Base-by-base conservation (phyloP, 805 yeast genomes). In the Saturnispora sekii region DNA sequence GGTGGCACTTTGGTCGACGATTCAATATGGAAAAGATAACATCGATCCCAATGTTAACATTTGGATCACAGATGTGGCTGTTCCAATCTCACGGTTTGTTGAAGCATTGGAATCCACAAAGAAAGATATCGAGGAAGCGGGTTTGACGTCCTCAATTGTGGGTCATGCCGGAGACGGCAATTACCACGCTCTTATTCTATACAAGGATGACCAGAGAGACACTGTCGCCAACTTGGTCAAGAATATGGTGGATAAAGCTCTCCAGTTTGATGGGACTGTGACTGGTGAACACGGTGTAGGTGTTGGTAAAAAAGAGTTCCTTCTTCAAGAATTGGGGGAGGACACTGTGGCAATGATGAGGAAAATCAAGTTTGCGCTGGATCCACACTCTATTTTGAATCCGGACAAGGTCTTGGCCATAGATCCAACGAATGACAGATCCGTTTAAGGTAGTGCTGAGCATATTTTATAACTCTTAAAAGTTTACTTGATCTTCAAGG, bases 111-210 rank as follows among this genome's bases (percentile, higher is more conserved):
- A 70, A 33, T 79, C 74, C 45, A 80, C 90, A 2, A 75, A 82
- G 54, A 68, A 70, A 7, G 86, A 85, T 54, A 72, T 86, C 62
- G 70, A 65, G 14, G 55, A 64, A 5, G 70, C 74, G 32, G 88
- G 87, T 0, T 65, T 84, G 44, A 53, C 63, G 11, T 79, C 81
- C 14, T 74, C 89, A 5, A 73, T 83, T 21, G 78, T 87, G 58
- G 96, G 95, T 4, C 96, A 87, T 60, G 87, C 83, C 29, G 95
- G 95, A 10, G 96, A 87, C 62, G 96, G 96, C 21, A 87, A 87
- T 63, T 84, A 87, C 66, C 96, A 87, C 58, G 83, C 85, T 11
- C 72, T 84, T 47, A 54, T 62, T 17, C 55, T 87, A 30, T 65
- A 81, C 43, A 86, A 79, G 62, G 74, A 78, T 48, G 66, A 69